A percentile compares a stretch with the other conserved stretches of the same genome.
Evolutionary conservation across 768 basidiomycete genomes (phyloP).

Genomic region (Melanogaster broomeanus): DNA sequence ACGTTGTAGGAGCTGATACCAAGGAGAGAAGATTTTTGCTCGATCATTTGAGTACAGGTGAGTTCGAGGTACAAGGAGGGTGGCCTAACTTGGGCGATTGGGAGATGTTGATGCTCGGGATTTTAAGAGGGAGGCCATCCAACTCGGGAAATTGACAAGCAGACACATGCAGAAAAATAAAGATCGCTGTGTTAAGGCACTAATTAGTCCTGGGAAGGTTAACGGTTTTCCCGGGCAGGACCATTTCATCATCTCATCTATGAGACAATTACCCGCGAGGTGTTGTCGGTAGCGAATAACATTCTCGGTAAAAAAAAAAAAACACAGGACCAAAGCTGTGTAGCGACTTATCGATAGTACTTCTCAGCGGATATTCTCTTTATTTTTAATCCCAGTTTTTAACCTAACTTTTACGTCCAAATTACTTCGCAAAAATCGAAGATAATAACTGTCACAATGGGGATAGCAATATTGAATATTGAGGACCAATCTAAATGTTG

Average conservation of each 20-base stretch:
- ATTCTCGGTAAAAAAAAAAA: too few species aligned
- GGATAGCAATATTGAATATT: too few species aligned
- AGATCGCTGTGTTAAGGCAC: constrained; percentile 38
- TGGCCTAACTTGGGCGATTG: not conserved
- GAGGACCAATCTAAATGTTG: too few species aligned
- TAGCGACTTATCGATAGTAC: too few species aligned
- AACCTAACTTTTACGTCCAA: not conserved
- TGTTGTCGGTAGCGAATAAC: constrained; percentile 40
- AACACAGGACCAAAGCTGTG: too few species aligned
- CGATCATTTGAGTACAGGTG: constrained; percentile 50
- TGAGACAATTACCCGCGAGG: constrained; percentile 30
- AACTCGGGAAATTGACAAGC: constrained; percentile 6
- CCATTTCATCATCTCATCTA: constrained; percentile 28
- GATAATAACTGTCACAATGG: too few species aligned
- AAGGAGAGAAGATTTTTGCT: constrained; percentile 43
- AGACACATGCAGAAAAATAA: constrained; percentile 26
- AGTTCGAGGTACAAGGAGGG: constrained; percentile 1
- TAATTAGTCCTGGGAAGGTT: constrained; percentile 36
- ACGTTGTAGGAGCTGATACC: constrained; percentile 61
- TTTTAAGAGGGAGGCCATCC: constrained; percentile 22
- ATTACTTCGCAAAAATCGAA: constrained; percentile 2
- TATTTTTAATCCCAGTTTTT: not conserved
- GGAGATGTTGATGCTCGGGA: constrained; percentile 11
- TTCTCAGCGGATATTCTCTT: too few species aligned
- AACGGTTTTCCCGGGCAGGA: constrained; percentile 36